Conservation (phyloP, 225 moss, liverwort and hornwort genomes). For the Rhytidiadelphus loreus region DNA sequence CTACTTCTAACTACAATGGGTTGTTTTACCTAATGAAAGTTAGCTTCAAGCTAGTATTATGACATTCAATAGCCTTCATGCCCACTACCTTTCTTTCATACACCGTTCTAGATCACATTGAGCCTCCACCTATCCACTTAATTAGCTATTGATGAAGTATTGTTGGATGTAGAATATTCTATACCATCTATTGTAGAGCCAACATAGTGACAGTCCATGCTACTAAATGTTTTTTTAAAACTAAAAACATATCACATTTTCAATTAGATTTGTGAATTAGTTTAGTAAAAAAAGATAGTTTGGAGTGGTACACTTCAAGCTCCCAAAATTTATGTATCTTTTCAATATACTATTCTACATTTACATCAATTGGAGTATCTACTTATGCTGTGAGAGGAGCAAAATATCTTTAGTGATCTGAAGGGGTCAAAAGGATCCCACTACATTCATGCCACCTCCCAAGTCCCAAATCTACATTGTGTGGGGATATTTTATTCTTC, state of each 20-base stretch:
- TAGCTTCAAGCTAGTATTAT: not conserved
- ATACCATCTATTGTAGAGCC: not conserved
- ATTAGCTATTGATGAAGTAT: not conserved
- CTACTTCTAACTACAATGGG: too few species aligned
- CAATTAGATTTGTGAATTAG: not conserved
- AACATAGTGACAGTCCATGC: not conserved
- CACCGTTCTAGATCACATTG: too few species aligned
- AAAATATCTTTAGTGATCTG: not conserved
- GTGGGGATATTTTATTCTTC: not conserved
- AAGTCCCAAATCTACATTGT: not conserved
- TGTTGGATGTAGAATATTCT: not conserved
- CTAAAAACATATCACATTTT: not conserved
- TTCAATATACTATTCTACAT: not conserved
- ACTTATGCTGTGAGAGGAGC: rapidly evolving
- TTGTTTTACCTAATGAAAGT: too few species aligned
- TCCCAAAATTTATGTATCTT: not conserved
- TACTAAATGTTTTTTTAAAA: not conserved
- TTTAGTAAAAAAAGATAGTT: not conserved
- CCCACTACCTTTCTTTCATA: too few species aligned
- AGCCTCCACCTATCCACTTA: too few species aligned
- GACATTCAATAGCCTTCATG: too few species aligned
- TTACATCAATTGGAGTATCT: not conserved
- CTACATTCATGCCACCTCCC: not conserved
- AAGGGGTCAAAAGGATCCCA: not conserved
- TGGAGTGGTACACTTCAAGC: rapidly evolving